A percentile compares a stretch with the other conserved stretches of the same genome.
phyloP scores from a whole-genome alignment of 1,284 basidiomycete genomes.

The Ganoderma lingzhi region DNA sequence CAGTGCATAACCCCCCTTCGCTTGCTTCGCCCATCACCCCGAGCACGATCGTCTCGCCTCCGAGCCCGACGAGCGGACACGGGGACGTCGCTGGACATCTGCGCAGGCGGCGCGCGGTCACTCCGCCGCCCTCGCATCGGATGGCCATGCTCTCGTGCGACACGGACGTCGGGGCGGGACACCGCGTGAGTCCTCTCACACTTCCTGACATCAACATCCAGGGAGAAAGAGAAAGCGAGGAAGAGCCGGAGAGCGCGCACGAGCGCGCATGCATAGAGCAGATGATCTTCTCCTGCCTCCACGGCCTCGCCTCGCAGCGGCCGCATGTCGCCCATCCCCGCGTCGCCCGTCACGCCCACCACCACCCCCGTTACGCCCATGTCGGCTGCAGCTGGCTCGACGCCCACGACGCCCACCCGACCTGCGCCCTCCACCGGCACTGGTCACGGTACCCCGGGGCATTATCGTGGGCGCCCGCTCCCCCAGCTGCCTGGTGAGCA shows the following conservation, averaged over 20 bases:
- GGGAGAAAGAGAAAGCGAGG: slow-evolving; percentile 9
- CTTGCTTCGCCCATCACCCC: neutral
- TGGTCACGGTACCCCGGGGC: slow-evolving; percentile 32
- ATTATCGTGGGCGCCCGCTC: slow-evolving; percentile 44
- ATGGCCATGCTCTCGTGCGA: slow-evolving; percentile 24
- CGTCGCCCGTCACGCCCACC: slow-evolving; percentile 3
- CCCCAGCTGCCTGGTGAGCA: slow-evolving; percentile 40
- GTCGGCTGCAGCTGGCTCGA: slow-evolving; percentile 23
- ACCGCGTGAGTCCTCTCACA: neutral
- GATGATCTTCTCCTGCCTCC: slow-evolving; percentile 1
- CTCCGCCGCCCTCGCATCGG: slow-evolving; percentile 26
- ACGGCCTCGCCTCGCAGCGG: neutral
- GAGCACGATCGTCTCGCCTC: neutral
- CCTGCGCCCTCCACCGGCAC: neutral
- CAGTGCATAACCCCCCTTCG: neutral
- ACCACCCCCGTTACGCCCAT: slow-evolving; percentile 7
- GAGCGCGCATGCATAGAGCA: slow-evolving; percentile 27
- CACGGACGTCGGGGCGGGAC: neutral
- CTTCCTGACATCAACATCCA: slow-evolving; percentile 1
- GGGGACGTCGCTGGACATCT: slow-evolving; percentile 6
- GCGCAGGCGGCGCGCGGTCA: slow-evolving; percentile 26
- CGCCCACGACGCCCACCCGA: slow-evolving; percentile 37
- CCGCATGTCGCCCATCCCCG: slow-evolving; percentile 11
- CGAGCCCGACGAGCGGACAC: neutral
- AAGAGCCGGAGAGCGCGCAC: slow-evolving; percentile 1